Base-by-base conservation (phyloP, 2,329 filamentous ascomycete genomes). In the Xylaria sp. region DNA sequence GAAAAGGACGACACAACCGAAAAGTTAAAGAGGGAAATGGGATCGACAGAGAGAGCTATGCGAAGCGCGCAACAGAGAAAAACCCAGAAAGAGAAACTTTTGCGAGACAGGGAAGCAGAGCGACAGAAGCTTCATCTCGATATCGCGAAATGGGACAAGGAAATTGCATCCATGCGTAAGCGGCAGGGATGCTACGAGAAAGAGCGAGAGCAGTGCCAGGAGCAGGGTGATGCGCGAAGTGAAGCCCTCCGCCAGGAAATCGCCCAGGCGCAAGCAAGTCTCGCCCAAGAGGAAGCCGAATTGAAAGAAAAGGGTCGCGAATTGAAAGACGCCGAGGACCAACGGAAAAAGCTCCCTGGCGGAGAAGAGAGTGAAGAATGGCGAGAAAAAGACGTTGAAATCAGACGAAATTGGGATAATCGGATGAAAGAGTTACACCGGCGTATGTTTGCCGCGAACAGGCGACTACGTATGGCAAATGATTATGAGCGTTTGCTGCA, bases 1-100 rank as follows among this genome's bases (percentile, higher is more conserved):
- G 93, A 97, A 77, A 97, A 97, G 79, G 95, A 98, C 73, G 94
- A 97, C 76, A 92, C 91, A 60, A 98, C 94, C 58, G 90, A 93
- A 54, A 94, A 94, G 77, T 82, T 98, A 63, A 93, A 92, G 76
- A 91, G 91, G 71, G 91, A 95, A 77, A 90, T 97, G 63, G 91
- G 93, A 62, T 89, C 88, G 55, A 89, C 94, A 6, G 94, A 97
- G 79, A 90, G 93, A 63, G 86, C 92, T 72, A 97, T 97, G 83
- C 90, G 94, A 57, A 87, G 90, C 4, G 91, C 93, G 0, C 92
- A 97, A 77, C 92, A 91, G 72, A 91, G 92, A 69, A 92, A 91
- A 74, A 86, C 88, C 0, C 93, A 94, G 76, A 92, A 93, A 76
- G 93, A 98, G 77, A 90, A 90, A 74, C 76, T 87, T 9, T 77